Evolutionary conservation across 345 rosid genomes (phyloP), one percentile per base, ranked within the genome.

Genomic region (Syzygium aqueum): DNA sequence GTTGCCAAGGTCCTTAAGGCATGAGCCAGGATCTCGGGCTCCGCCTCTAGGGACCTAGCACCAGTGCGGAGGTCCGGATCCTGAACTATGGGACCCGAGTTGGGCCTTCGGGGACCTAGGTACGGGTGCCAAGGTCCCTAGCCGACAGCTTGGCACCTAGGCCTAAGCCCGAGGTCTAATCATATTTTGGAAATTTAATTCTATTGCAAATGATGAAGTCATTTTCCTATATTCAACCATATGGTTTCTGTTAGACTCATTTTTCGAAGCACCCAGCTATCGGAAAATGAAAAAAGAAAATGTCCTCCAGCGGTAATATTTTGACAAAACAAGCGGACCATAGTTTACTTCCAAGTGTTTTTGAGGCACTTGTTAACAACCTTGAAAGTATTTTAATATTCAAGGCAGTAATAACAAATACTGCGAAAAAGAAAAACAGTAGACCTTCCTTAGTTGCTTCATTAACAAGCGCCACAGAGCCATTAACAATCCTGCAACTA

Each of bases 51-150:
- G 37, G 21, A n/a, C 73, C 19, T 5, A 14, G 21, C 73, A 61
- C 4, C 0, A 2, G 8, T 6, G 3, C 7, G 6, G 33, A 59
- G 73, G 37, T 7, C 37, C 12, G 3, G 1, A 4, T 61, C 73
- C 15, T n/a, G 3, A 61, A 14, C 73, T 61, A 61, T 1, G 73
- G 2, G 73, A n/a, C 15, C 1, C 9, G 33, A 61, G 4, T 17
- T 1, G 1, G 5, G 33, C 33, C 1, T n/a, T 16, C 28, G 1
- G 8, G 33, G 73, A 59, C 14, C 28, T 57, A 57, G 3, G 63
- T n/a, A 25, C 0, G 15, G 7, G 65, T 59, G 28, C 30, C 15
- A 0, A n/a, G 17, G 4, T 61, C 33, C 73, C 4, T 12, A 7
- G 73, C 28, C 9, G 2, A 13, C 2, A 12, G 33, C 33, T 61